phyloP scores from a whole-genome alignment of 208 protist genomes.

The Acanthamoeba lenticulata region DNA sequence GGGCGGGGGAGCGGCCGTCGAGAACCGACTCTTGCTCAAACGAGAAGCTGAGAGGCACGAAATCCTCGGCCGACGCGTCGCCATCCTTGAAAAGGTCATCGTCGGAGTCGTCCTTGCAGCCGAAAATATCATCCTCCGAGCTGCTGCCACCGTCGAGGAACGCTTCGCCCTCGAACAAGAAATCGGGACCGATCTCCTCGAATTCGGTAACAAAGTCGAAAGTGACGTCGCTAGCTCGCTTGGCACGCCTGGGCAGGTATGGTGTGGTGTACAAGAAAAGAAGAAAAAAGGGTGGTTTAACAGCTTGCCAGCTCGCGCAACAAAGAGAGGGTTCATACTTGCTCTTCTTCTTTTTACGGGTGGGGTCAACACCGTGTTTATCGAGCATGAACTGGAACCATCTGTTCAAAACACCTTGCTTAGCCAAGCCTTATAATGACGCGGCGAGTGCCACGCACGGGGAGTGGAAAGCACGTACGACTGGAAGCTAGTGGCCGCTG shows the following conservation, averaged over 20 bases:
- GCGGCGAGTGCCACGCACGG: too few relatives aligned
- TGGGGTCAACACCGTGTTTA: too few relatives aligned
- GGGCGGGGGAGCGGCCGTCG: background rate
- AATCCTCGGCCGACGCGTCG: background rate
- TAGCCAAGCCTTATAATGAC: too few relatives aligned
- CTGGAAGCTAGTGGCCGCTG: background rate
- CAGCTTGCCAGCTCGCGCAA: too few relatives aligned
- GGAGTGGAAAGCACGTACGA: background rate
- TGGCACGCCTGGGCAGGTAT: background rate
- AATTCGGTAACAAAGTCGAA: slow-evolving; percentile 4
- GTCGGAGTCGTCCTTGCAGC: background rate
- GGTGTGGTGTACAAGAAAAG: background rate
- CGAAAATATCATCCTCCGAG: background rate
- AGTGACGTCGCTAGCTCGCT: too few relatives aligned
- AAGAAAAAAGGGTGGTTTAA: background rate
- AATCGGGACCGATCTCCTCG: background rate
- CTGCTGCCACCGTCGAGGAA: background rate
- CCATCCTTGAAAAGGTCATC: too few relatives aligned
- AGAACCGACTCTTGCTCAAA: background rate
- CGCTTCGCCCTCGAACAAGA: background rate
- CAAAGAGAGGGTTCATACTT: too few relatives aligned
- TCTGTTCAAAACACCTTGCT: too few relatives aligned
- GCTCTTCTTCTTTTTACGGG: too few relatives aligned
- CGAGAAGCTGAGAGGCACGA: background rate
- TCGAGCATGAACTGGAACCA: background rate